Evolutionary conservation across 225 moss, liverwort and hornwort genomes (phyloP), one percentile per base, ranked within the genome.

Genomic region (Bryum argenteum): DNA sequence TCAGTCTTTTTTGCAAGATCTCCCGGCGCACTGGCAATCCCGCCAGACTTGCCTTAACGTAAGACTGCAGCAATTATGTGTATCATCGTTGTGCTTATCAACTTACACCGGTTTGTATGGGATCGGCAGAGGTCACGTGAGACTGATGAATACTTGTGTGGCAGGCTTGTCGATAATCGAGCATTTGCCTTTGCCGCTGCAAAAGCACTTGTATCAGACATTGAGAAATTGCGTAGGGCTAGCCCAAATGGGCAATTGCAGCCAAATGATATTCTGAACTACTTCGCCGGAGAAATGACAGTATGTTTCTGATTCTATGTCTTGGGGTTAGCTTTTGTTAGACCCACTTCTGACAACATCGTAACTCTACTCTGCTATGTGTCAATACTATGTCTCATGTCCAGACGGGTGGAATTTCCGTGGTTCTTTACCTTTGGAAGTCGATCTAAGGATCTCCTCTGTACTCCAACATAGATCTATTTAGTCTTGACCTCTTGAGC

Each of bases 1-100:
- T 93, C 66, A 80, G 71, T 69, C 83, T 96, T 47, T 96, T 93
- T 79, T 91, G 95, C 88, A 96, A 88, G 75, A 87, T 96, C 69
- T 85, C 82, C 37, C 87, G 88, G 70, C 86, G 85, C 71, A 85
- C 88, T 77, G 77, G 82, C 67, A 87, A 85, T 76, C 89, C 95
- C 77, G 77, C 87, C 19, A 88, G 93, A 58, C 77, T 96, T 75
- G 93, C 88, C 60, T 84, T 83, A 48, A 83, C 78, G 95, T 95
- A 88, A 81, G 91, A 19, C 54, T 74, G 52, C 26, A 54, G 45
- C 37, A 16, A 42, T 60, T 41, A 40, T 50, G 61, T 3, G 15
- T 41, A 47, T 69, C 51, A 10, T 21, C n/a, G 17, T 58, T 63
- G 17, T 38, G 48, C 38, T 62, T n/a, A 11, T 54, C 48, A 43